These are phyloP conservation scores for Trichoderma endophyticum DNA, from an alignment of 2,329 filamentous ascomycete genomes.

Conservation along the genomic window DNA sequence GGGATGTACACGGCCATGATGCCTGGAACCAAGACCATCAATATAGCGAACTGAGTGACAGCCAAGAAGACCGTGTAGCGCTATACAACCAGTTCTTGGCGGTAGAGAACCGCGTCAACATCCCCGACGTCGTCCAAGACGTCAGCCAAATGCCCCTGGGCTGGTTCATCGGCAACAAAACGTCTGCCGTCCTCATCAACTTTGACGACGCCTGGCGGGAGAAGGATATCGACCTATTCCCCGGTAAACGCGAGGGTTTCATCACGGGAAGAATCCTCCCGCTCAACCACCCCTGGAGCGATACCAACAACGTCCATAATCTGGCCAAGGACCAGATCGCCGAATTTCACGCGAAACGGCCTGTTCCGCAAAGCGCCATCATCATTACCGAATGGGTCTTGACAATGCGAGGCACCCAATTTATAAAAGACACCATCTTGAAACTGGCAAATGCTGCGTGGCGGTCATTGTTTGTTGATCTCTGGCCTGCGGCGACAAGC, in stretches of 20 bases:
- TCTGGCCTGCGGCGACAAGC: constrained; percentile 27
- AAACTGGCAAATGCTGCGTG: constrained; percentile 22
- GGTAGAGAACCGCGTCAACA: constrained; percentile 23
- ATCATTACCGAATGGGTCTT: constrained; percentile 30
- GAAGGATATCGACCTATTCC: constrained; percentile 21
- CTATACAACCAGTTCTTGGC: constrained; percentile 26
- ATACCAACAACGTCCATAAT: constrained; percentile 17
- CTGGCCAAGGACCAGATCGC: constrained; percentile 26
- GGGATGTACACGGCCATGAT: constrained; percentile 27
- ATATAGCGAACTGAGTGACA: not conserved
- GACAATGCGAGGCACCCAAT: constrained; percentile 20
- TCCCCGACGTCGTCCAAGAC: constrained; percentile 26
- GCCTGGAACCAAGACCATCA: not conserved
- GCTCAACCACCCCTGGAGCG: constrained; percentile 24
- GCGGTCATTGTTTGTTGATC: constrained; percentile 23
- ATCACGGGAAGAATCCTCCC: constrained; percentile 28
- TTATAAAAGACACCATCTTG: constrained; percentile 7
- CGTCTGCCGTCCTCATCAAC: constrained; percentile 31
- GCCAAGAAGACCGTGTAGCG: not conserved
- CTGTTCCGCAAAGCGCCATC: constrained; percentile 18
- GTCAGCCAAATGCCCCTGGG: constrained; percentile 27
- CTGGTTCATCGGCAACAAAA: constrained; percentile 26
- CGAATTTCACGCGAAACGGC: constrained; percentile 19
- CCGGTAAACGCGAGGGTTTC: constrained; percentile 30
- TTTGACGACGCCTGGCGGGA: constrained; percentile 26